Base-by-base conservation (phyloP, 345 rosid genomes). In the Orychophragmus violaceus region DNA sequence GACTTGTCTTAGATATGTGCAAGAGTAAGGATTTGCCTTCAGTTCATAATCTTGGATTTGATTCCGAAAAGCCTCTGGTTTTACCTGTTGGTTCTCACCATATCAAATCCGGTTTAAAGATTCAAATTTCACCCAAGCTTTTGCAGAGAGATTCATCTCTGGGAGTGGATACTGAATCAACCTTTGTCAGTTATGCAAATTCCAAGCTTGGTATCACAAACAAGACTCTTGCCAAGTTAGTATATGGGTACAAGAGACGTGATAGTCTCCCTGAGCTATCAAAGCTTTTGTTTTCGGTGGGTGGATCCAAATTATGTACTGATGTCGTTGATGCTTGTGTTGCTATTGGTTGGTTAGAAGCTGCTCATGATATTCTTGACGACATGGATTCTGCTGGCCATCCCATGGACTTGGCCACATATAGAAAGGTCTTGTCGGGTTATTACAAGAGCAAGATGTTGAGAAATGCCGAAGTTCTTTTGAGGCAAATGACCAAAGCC, bases 301-400 rank as follows among this genome's bases (percentile, higher is more conserved):
- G 68, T 32, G 68, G 70, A 52, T 74, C 70, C 41, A 44, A 21
- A 8, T 59, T 90, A 70, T 81, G 83, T 73, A 75, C 64, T 17
- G 79, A 81, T 25, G 84, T 87, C 12, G 67, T 87, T 65, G 78
- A 76, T 61, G 87, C 88, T 53, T 85, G 84, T 77, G 74, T 89
- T 70, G 62, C 19, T 46, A 36, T 79, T 52, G 89, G 87, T 69
- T 89, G 95, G 92, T 72, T 76, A 73, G 91, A 85, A 61, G 76
- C 86, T 68, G 96, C 93, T 62, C 98, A 87, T 71, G 98, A 92
- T 76, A 83, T 89, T 69, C 79, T 89, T 80, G 96, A 92, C 73
- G 93, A 86, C 75, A 78, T 80, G 79, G 83, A 82, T 76, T 66
- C 75, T 23, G 80, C 78, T 19, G 89, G 88, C 24, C 64, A 58